Conservation (phyloP, 2,329 filamentous ascomycete species). For the Didymella lethalis region DNA sequence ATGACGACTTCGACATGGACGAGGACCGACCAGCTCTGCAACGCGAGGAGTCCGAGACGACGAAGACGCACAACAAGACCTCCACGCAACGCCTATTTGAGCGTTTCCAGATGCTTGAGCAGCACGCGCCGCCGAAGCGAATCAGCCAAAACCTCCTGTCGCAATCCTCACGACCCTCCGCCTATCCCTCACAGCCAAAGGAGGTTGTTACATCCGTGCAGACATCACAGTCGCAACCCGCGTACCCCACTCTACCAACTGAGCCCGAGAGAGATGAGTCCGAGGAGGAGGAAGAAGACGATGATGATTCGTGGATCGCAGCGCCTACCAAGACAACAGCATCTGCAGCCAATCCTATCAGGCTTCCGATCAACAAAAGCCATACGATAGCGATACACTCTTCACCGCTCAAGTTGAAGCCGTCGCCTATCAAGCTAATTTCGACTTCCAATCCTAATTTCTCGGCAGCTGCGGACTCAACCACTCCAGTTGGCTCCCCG, state of each 20-base stretch:
- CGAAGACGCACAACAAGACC: constrained; percentile 77
- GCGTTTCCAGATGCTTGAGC: constrained; percentile 81
- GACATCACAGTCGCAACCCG: constrained; percentile 41
- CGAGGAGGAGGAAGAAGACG: constrained; percentile 35
- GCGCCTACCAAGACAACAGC: constrained; percentile 58
- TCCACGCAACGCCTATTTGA: constrained; percentile 95
- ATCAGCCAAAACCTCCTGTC: constrained; percentile 49
- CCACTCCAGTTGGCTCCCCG: constrained; percentile 66
- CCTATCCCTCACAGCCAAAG: constrained; percentile 29
- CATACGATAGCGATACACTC: constrained; percentile 61
- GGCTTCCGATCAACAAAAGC: constrained; percentile 66
- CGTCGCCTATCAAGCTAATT: constrained; percentile 53
- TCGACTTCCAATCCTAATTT: constrained; percentile 55
- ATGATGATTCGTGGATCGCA: constrained; percentile 67
- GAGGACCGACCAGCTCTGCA: constrained; percentile 52
- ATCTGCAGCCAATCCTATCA: constrained; percentile 36
- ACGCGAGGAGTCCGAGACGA: constrained; percentile 59
- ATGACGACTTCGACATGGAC: constrained; percentile 63
- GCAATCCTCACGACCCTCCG: constrained; percentile 21
- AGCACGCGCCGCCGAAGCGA: constrained; percentile 49
- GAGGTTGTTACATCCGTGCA: constrained; percentile 43
- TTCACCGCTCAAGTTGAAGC: constrained; percentile 53
- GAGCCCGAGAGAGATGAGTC: constrained; percentile 17
- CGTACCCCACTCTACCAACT: constrained; percentile 53
- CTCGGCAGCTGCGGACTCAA: constrained; percentile 54